Evolutionary conservation across 306 rosid genomes (phyloP).

Genomic region (Pyrus pyrifolia): DNA sequence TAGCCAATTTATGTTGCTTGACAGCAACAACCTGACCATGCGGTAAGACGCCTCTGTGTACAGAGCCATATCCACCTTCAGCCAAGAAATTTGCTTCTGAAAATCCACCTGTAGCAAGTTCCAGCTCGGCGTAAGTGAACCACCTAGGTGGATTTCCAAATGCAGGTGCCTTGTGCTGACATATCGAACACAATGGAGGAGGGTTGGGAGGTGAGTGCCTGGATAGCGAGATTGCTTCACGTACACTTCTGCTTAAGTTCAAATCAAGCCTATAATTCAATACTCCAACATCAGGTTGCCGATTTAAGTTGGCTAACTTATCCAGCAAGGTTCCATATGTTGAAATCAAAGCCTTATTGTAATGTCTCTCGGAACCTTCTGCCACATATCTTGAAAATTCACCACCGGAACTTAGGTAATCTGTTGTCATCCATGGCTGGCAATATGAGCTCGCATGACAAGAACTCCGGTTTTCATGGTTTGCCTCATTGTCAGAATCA

Average conservation of each 20-base stretch:
- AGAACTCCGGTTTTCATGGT: conserved; percentile 52
- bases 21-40: conserved; percentile 85
- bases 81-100: conserved; percentile 84
- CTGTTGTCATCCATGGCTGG: conserved; percentile 61
- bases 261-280: conserved; percentile 45
- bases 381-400: conserved; percentile 35
- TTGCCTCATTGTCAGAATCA: conserved; percentile 56
- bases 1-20: conserved; percentile 82
- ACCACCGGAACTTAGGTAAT: conserved; percentile 39
- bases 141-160: conserved; percentile 94
- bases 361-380: conserved; percentile 25
- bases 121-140: conserved; percentile 81
- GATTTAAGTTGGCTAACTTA: conserved; percentile 46
- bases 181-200: conserved; percentile 90
- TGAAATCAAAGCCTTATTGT: conserved; percentile 39
- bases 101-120: conserved; percentile 81
- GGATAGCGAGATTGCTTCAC: conserved; percentile 61
- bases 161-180: conserved; percentile 91
- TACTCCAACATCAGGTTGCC: conserved; percentile 45
- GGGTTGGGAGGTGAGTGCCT: conserved; percentile 59
- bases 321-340: conserved; percentile 49
- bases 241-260: conserved; percentile 67
- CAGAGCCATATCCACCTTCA: conserved; percentile 97
- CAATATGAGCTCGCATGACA: conserved; percentile 50
- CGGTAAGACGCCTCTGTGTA: conserved; percentile 68